Conservation (phyloP, 257 asterid species). For the Solanum boliviense region DNA sequence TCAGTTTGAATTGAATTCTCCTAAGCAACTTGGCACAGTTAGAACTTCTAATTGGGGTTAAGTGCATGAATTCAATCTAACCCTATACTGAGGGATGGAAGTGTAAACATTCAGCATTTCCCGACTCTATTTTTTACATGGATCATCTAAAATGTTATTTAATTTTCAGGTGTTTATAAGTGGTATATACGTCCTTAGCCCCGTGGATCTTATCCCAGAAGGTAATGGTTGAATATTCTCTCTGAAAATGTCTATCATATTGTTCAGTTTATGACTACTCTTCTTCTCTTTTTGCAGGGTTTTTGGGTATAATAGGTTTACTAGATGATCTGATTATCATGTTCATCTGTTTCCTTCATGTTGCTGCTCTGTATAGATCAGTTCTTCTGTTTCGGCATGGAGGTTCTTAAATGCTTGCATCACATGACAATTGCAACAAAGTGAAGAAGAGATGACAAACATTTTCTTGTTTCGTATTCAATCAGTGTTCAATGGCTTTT, state of each 20-base stretch:
- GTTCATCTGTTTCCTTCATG: slow-evolving; percentile 68
- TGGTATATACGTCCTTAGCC: slow-evolving; percentile 37
- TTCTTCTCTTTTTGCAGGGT: slow-evolving; percentile 21
- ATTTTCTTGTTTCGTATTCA: background rate
- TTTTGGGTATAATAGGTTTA: slow-evolving; percentile 66
- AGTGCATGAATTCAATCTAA: background rate
- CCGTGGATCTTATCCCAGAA: slow-evolving; percentile 43
- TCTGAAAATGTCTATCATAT: background rate
- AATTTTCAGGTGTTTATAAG: slow-evolving; percentile 25
- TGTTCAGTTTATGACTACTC: background rate
- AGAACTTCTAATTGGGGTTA: background rate
- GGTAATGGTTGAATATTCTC: slow-evolving; percentile 11
- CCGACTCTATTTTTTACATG: background rate
- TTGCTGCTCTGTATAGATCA: slow-evolving; percentile 91
- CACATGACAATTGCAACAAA: background rate
- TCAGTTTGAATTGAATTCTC: background rate
- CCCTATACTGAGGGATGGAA: background rate
- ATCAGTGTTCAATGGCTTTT: background rate
- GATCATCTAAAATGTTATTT: background rate
- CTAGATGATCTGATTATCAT: slow-evolving; percentile 71
- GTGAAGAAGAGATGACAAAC: background rate
- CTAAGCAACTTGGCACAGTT: background rate
- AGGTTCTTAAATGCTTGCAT: slow-evolving; percentile 25
- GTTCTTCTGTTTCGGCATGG: slow-evolving; percentile 74
- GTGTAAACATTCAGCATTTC: background rate